Conservation (phyloP, 495 filamentous ascomycete species). For the Schizothecium vesticola region DNA sequence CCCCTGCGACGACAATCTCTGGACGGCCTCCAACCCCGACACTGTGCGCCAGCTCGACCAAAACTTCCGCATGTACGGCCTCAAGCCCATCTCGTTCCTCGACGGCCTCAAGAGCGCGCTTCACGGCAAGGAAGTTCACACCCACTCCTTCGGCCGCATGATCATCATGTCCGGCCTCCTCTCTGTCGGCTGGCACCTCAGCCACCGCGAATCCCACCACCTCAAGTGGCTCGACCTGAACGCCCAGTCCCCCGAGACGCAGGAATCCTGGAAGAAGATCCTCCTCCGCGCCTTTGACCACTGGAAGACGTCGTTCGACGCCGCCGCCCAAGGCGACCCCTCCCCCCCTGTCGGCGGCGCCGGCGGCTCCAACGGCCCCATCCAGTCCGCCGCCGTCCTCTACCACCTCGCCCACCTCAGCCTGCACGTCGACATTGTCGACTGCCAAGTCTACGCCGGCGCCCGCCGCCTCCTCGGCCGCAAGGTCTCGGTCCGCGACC, state of each 20-base stretch:
- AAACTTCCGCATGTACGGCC: slow-evolving; percentile 74
- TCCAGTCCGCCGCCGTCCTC: slow-evolving; percentile 78
- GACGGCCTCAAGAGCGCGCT: slow-evolving; percentile 87
- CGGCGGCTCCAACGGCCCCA: slow-evolving; percentile 63
- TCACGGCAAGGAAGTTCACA: slow-evolving; percentile 80
- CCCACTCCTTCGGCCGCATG: slow-evolving; percentile 87
- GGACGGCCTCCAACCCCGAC: slow-evolving; percentile 82
- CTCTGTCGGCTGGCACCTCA: slow-evolving; percentile 93
- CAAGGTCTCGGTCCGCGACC: slow-evolving; percentile 75
- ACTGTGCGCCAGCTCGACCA: slow-evolving; percentile 81
- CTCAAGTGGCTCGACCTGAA: slow-evolving; percentile 72
- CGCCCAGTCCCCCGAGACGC: slow-evolving; percentile 65
- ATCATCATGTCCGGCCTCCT: slow-evolving; percentile 93
- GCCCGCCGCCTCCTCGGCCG: slow-evolving; percentile 78
- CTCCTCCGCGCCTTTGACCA: slow-evolving; percentile 84
- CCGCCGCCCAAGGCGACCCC: slow-evolving; percentile 36
- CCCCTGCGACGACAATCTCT: slow-evolving; percentile 89
- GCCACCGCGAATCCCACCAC: slow-evolving; percentile 89
- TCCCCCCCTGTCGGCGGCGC: slow-evolving; percentile 33
- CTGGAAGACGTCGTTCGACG: slow-evolving; percentile 89
- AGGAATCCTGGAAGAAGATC: slow-evolving; percentile 83
- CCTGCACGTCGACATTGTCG: slow-evolving; percentile 87
- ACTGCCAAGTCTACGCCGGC: slow-evolving; percentile 90
- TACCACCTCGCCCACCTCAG: slow-evolving; percentile 95
- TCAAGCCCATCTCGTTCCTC: slow-evolving; percentile 79